Conservation (phyloP, 495 filamentous ascomycete genomes). For the Annulohypoxylon moriforme region DNA sequence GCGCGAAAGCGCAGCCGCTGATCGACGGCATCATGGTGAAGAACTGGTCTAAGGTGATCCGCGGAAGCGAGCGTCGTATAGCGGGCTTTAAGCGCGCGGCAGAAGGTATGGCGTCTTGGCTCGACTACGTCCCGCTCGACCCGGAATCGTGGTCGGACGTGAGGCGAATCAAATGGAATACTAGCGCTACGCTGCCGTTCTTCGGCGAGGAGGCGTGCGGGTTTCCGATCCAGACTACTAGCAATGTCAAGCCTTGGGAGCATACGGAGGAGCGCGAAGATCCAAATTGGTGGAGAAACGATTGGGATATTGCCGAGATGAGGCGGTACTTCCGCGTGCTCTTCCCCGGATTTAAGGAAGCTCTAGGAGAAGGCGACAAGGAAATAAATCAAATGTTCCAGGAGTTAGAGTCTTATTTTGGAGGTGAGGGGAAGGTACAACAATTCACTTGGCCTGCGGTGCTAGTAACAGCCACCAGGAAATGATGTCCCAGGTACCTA, state of each 20-base stretch:
- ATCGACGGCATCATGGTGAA: slow-evolving; percentile 38
- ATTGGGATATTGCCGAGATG: slow-evolving; percentile 14
- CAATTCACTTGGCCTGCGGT: slow-evolving; percentile 20
- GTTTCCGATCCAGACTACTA: slow-evolving; percentile 3
- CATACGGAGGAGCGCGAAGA: background rate
- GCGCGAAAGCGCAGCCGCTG: slow-evolving; percentile 13
- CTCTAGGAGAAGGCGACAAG: background rate
- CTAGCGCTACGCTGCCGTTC: slow-evolving; percentile 34
- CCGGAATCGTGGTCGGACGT: slow-evolving; percentile 40
- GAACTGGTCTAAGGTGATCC: slow-evolving; percentile 35
- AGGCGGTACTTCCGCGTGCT: slow-evolving; percentile 5
- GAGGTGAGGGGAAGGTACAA: background rate
- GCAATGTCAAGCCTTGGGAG: slow-evolving; percentile 8
- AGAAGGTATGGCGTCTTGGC: slow-evolving; percentile 42
- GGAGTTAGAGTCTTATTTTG: background rate
- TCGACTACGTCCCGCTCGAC: slow-evolving; percentile 41
- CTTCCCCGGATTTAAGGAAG: slow-evolving; percentile 4
- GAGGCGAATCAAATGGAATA: slow-evolving; percentile 45
- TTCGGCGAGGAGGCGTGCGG: slow-evolving; percentile 15
- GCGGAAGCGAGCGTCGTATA: slow-evolving; percentile 15
- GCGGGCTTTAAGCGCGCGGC: slow-evolving; percentile 18
- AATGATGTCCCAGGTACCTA: too few relatives aligned
- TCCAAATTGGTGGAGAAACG: slow-evolving; percentile 7
- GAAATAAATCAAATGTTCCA: slow-evolving; percentile 2
- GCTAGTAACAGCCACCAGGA: slow-evolving; percentile 4